phyloP scores from a whole-genome alignment of 371 early-diverging fungal species.

The Mucor indicus region DNA sequence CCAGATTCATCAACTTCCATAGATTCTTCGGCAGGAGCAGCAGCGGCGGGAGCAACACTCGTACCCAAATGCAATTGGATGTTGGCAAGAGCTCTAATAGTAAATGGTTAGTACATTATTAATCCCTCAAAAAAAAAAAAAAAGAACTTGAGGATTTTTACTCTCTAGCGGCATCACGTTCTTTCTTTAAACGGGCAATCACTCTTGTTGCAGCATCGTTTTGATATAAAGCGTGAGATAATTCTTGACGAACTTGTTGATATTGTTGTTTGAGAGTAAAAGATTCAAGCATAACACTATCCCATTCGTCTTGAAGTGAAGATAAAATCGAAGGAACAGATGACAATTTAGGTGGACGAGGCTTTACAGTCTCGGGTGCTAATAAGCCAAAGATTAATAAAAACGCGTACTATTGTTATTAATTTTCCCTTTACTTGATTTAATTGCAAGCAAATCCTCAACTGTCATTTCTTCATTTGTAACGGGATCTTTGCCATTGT shows the following conservation, averaged over 20 bases:
- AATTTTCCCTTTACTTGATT: conserved; percentile 47
- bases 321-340: conserved; percentile 91
- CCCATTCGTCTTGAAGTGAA: conserved; percentile 93
- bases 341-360: conserved; percentile 86
- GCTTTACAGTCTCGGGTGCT: conserved; percentile 74
- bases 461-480: conserved; percentile 70
- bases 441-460: conserved; percentile 80
- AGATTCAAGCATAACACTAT: conserved; percentile 89
- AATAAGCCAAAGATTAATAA: conserved; percentile 3
- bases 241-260: conserved; percentile 86
- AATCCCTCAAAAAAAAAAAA: conserved; percentile 1
- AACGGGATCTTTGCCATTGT: conserved; percentile 83
- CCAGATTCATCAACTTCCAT: conserved; percentile 56
- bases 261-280: conserved; percentile 89
- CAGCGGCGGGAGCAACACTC: conserved; percentile 29
- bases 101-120: no score
- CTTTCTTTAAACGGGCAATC: conserved; percentile 86
- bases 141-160: conserved; percentile 27
- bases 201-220: conserved; percentile 94
- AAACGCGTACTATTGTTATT: not conserved
- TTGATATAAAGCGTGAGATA: conserved; percentile 91
- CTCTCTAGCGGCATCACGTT: conserved; percentile 89
- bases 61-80: conserved; percentile 68
- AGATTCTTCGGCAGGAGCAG: conserved; percentile 56
- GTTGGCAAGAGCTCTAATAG: conserved; percentile 61